A percentile compares a stretch with the other conserved stretches of the same genome.
Evolutionary conservation across 768 basidiomycete genomes (phyloP).

Genomic region (Suillus decipiens): DNA sequence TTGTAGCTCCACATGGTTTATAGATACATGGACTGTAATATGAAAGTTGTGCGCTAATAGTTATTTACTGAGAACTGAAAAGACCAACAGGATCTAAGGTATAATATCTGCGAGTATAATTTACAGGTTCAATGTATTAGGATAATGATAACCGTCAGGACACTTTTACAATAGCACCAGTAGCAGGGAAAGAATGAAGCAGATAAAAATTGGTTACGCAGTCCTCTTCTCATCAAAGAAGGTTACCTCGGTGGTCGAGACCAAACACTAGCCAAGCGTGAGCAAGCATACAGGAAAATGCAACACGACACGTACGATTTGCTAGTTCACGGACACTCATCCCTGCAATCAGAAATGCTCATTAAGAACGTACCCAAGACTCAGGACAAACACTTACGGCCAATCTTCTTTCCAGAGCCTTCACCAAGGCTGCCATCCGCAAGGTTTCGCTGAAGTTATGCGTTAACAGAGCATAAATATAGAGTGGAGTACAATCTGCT

Average conservation of each 20-base stretch:
- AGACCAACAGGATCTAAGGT: background rate
- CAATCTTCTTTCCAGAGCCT: conserved; percentile 59
- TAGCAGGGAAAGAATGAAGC: conserved; percentile 6
- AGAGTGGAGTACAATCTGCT: conserved; percentile 6
- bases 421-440: conserved; percentile 66
- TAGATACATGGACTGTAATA: background rate
- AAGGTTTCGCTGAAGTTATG: conserved; percentile 37
- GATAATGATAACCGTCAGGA: background rate
- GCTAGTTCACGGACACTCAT: conserved; percentile 54
- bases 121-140: background rate
- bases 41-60: background rate
- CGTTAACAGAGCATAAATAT: background rate
- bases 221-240: conserved; percentile 6
- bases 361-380: background rate
- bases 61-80: background rate
- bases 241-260: conserved; percentile 25
- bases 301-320: conserved; percentile 28
- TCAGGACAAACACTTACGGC: conserved; percentile 39
- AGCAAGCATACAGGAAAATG: background rate
- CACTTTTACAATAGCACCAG: background rate
- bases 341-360: conserved; percentile 26
- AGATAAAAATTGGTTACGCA: background rate
- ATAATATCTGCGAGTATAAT: background rate
- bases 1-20: background rate
- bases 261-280: conserved; percentile 25